Base-by-base conservation (phyloP, 2,329 filamentous ascomycete genomes). In the Penicillium palitans region DNA sequence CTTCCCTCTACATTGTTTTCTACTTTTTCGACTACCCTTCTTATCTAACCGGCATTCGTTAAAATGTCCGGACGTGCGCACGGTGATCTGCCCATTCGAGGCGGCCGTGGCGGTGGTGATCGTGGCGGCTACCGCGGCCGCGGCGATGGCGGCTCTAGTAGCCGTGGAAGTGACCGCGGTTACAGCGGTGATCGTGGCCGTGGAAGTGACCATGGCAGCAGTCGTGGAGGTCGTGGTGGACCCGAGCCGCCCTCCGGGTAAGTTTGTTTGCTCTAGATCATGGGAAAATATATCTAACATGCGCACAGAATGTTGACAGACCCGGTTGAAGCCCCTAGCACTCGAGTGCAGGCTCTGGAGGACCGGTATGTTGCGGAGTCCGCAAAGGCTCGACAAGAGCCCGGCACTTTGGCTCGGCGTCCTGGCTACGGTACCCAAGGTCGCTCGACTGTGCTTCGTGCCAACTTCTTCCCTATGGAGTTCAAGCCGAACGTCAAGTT, bases 401-500 rank as follows among this genome's bases (percentile, higher is more conserved):
- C 25, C 9, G 29, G 21, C 19, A 31, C 33, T 45, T 55, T 61
- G 21, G 57, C 44, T 19, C 58, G 52, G 5, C 63, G 66, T 21
- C 66, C 66, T 13, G 53, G 37, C 4, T 68, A 66, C 57, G 64
- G 61, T n/a, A 59, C 25, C 4, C 27, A 45, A 37, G 66, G 64
- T 19, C 50, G 35, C 8, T 0, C 25, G 0, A 47, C 59, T 4
- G 35, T 41, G 2, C 37, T 66, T 17, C 59, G 63, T 10, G 57
- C 64, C 2, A 66, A 68, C 25, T 66, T 66, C 44, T 64, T 66
- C 25, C 25, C 51, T 0, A 40, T 65, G 27, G 13, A 31, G 0
- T 57, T 67, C 45, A 55, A 61, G 12, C 57, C 55, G 0, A 21
- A 25, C 2, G 6, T 55, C 17, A 39, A 19, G 3, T 58, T 62